Evolutionary conservation across 129 eudicot genomes (phyloP), one percentile per base, ranked within the genome.

Genomic region (Flaveria brownii): DNA sequence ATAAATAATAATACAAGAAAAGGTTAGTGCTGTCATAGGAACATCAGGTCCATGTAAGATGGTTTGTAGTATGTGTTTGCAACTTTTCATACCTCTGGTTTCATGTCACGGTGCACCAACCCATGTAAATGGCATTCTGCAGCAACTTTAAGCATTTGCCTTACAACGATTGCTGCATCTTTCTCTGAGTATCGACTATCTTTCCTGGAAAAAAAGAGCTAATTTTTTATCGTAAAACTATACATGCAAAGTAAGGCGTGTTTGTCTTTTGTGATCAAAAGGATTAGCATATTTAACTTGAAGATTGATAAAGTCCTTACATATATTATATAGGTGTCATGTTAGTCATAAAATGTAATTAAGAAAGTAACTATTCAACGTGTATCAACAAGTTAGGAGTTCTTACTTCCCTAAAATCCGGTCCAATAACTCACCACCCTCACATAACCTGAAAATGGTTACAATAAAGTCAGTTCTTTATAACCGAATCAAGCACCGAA

Each of bases 121-220:
- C 99, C 99, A 55, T 89, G 93, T 77, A 94, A 86, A 91, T 94
- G 99, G 79, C 99, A 94, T 82, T 94, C 90, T 5, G 97, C 99
- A 71, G 99, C 97, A 86, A 94, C 99, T 81, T 84, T 94, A 25
- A 94, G 97, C 99, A 94, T 94, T 83, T 94, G 99, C 30, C 99
- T 82, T 42, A 91, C 99, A 41, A 94, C 87, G 18, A 83, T 77
- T 70, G 99, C 99, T 47, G 99, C 99, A 85, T 94, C 99, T 86
- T 89, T 94, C 84, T 94, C 99, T 1, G 99, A 82, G 78, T 94
- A 94, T 71, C 92, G 99, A 66, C 97, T 91, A 65, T 91, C 97
- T 77, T 94, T 94, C 85, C 99, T 94, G 96, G 73, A 80, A 45
- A 79, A 26, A 77, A 23, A 52, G 64, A 77, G 70, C 18, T 2